Percentiles rank a stretch among this genome's conserved stretches.
phyloP scores from a whole-genome alignment of 768 basidiomycete genomes.

The Amanita rubescens region DNA sequence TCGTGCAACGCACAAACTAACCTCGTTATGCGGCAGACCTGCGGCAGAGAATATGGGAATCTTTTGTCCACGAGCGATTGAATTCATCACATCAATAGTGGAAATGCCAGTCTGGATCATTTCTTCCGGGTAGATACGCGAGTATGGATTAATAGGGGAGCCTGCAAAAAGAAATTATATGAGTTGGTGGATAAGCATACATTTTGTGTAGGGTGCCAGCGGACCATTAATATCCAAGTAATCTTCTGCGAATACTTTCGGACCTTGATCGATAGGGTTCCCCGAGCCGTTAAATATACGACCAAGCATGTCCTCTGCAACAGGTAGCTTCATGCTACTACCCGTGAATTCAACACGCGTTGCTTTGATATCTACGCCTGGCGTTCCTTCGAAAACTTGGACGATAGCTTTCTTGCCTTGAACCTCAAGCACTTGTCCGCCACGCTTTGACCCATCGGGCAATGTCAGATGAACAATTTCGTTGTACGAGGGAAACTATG shows the following conservation, averaged over 20 bases:
- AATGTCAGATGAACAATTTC: slow-evolving; percentile 95
- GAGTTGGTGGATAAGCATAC: neutral
- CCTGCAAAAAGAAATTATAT: slow-evolving; percentile 37
- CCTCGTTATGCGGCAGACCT: slow-evolving; percentile 98
- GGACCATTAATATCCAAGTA: slow-evolving; percentile 98
- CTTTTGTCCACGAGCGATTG: slow-evolving; percentile 99
- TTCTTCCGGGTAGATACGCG: slow-evolving; percentile 99
- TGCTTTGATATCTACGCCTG: slow-evolving; percentile 94
- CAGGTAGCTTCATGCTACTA: slow-evolving; percentile 97
- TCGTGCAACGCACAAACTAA: slow-evolving; percentile 23
- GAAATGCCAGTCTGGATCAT: slow-evolving; percentile 99
- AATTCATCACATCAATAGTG: slow-evolving; percentile 96
- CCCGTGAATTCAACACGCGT: slow-evolving; percentile 99
- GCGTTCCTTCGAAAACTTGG: slow-evolving; percentile 97
- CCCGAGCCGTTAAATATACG: slow-evolving; percentile 99
- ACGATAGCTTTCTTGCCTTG: slow-evolving; percentile 99
- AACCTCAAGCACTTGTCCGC: slow-evolving; percentile 96
- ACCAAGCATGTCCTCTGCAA: slow-evolving; percentile 98
- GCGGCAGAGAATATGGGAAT: slow-evolving; percentile 99
- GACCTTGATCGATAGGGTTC: slow-evolving; percentile 96
- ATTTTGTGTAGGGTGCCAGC: slow-evolving; percentile 19
- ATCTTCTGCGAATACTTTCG: slow-evolving; percentile 98
- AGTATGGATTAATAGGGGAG: slow-evolving; percentile 96
- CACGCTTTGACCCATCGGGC: slow-evolving; percentile 90
- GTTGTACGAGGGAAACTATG: slow-evolving; percentile 93